Conservation (phyloP, 192 early-diverging fungal genomes). For the Backusella psychrophila region DNA sequence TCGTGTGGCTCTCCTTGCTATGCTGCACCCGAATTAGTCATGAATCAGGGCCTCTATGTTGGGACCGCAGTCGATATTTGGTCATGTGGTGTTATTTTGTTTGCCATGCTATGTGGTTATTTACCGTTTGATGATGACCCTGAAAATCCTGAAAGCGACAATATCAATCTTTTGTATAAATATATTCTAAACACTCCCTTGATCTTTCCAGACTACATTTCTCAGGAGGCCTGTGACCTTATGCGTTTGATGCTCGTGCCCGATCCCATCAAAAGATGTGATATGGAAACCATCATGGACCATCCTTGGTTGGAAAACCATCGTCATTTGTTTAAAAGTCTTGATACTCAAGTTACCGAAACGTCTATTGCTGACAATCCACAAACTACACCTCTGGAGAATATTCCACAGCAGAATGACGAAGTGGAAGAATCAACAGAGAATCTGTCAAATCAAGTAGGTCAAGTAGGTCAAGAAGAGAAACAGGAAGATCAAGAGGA, state of each 20-base stretch:
- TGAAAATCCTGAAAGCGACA: slow-evolving; percentile 85
- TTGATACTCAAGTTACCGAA: background rate
- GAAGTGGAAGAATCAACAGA: background rate
- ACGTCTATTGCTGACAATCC: background rate
- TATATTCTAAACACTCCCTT: slow-evolving; percentile 80
- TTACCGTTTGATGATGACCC: slow-evolving; percentile 92
- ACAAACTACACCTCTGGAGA: background rate
- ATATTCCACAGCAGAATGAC: background rate
- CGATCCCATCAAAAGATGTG: slow-evolving; percentile 74
- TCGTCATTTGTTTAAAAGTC: slow-evolving; percentile 14
- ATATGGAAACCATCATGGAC: slow-evolving; percentile 71
- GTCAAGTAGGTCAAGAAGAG: background rate
- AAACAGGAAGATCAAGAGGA: background rate
- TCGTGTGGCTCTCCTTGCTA: slow-evolving; percentile 99
- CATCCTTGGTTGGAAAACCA: slow-evolving; percentile 51
- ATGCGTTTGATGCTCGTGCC: slow-evolving; percentile 89
- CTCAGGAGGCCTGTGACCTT: slow-evolving; percentile 71
- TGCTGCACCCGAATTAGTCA: slow-evolving; percentile 97
- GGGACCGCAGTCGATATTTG: slow-evolving; percentile 97
- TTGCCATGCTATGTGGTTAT: slow-evolving; percentile 88
- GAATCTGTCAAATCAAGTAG: background rate
- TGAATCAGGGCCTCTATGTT: slow-evolving; percentile 93
- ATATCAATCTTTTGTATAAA: slow-evolving; percentile 80
- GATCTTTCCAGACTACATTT: slow-evolving; percentile 90
- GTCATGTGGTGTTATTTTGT: slow-evolving; percentile 99